Evolutionary conservation across 768 basidiomycete genomes (phyloP), one percentile per base, ranked within the genome.

Genomic region (Heimioporus sp.): DNA sequence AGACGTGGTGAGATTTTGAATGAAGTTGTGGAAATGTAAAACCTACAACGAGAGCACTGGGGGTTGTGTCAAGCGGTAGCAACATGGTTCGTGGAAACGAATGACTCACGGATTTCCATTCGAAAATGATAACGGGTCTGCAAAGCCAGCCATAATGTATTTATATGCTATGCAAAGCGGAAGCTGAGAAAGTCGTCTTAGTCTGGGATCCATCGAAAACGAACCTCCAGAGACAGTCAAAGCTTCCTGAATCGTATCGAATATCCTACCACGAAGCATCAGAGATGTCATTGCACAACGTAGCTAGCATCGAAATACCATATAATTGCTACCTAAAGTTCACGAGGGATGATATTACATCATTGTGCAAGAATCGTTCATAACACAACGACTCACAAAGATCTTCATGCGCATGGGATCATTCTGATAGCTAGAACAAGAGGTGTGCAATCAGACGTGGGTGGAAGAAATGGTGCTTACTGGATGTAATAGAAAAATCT

Each of bases 401-500:
- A 46, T 28, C 16, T 55, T 55, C 16, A 20, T 46, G n/a, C 36
- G 54, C 5, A 24, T 19, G 5, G 45, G 45, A 15, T 55, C 54
- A 13, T 51, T 17, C 16, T 42, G 50, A 13, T 55, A 55, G 9
- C 50, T 55, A n/a, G 15, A 5, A 20, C 19, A 11, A 42, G 8
- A 19, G 10, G 3, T 1, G n/a, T 32, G 10, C 15, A 39, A 11
- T 4, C 1, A 10, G 6, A 24, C 19, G 43, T 47, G 30, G 19
- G 20, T 31, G 9, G 3, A 5, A 11, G 15, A 32, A 12, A 15
- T 15, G 34, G 34, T 4, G 4, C 36, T 11, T 37, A 55, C 54
- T 55, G 50, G 17, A 52, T 21, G 7, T 43, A 55, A 39, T 52
- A 55, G 11, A 55, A 52, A 20, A 55, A 55, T 32, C 50, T 55